Evolutionary conservation across 805 yeast species (phyloP), one percentile per base, ranked within the genome.

Genomic region (Nakazawaea holstii): DNA sequence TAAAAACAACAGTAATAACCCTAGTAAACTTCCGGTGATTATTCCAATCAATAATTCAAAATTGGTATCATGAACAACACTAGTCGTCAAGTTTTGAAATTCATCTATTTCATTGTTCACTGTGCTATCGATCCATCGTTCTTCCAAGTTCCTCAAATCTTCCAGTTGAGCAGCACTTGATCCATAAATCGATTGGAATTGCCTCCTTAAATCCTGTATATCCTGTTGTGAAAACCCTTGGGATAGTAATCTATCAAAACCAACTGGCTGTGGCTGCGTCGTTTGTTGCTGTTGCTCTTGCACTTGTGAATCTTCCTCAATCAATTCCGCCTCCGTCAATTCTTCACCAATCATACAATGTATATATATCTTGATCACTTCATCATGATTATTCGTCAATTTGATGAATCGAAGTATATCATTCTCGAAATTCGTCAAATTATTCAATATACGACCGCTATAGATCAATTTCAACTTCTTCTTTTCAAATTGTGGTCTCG

Each of bases 161-260:
- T 73, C 76, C 42, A 66, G 73, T 33, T 72, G 72, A 26, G 58
- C 57, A 7, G 53, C 45, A 11, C 52, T 66, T 39, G 59, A 70
- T 0, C 87, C 87, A 61, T 87, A 86, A 2, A 90, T 71, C 49
- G 73, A 72, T 49, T 79, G 75, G 59, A 91, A 90, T 61, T 90
- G 97, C 44, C 76, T 67, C 50, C 97, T 72, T 50, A 91, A 64
- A 48, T 82, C 82, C 38, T 71, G 70, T 27, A 91, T 79, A 55
- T 91, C 97, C 50, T 79, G 84, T 30, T 79, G 87, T 4, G 87
- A 74, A 59, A 91, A 87, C 8, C 97, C 97, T 39, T 90, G 91
- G 30, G 81, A 79, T 14, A 90, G 71, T 45, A 91, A 69, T 37
- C 97, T 67, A 62, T 91, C 97, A 61, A 91, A 88, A 2, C 97